These are phyloP conservation scores for Phytophthora meadii DNA, from an alignment of 352 stramenopile species.

Conservation along the genomic window DNA sequence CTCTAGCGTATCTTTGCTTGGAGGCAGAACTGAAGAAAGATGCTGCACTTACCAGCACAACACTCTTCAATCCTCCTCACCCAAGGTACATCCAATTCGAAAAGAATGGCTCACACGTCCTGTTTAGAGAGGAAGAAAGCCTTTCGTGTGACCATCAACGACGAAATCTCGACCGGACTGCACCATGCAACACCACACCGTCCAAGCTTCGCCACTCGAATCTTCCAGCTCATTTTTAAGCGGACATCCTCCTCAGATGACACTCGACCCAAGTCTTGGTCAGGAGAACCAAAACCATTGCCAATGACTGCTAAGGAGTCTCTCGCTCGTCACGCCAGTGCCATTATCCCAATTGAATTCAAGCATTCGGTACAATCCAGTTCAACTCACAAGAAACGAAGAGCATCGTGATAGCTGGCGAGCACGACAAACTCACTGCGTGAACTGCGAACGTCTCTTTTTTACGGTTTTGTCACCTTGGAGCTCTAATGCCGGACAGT, in stretches of 20 bases:
- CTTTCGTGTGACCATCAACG: conserved; percentile 4
- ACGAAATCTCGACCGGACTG: neutral
- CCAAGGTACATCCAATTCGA: neutral
- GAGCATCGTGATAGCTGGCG: conserved; percentile 9
- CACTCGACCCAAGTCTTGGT: conserved; percentile 26
- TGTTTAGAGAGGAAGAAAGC: conserved; percentile 12
- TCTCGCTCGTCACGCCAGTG: conserved; percentile 15
- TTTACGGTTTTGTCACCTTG: conserved; percentile 28
- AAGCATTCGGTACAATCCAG: neutral
- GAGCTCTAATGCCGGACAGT: conserved; percentile 8
- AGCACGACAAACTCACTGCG: conserved; percentile 23
- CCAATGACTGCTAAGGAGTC: neutral
- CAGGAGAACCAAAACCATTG: conserved; percentile 7
- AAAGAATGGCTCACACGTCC: conserved; percentile 10
- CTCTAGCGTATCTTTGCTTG: too few species aligned
- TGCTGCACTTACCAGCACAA: too few species aligned
- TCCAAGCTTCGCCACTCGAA: conserved; percentile 20
- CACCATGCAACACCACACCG: neutral
- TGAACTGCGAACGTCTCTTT: conserved; percentile 36
- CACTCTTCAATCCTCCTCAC: conserved; percentile 2
- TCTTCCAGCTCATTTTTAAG: conserved; percentile 26
- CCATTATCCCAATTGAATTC: conserved; percentile 9
- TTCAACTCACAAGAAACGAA: too few species aligned
- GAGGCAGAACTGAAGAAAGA: too few species aligned
- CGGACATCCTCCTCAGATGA: neutral